Conservation (phyloP, 2,329 filamentous ascomycete species). For the Dactylonectria macrodidyma region DNA sequence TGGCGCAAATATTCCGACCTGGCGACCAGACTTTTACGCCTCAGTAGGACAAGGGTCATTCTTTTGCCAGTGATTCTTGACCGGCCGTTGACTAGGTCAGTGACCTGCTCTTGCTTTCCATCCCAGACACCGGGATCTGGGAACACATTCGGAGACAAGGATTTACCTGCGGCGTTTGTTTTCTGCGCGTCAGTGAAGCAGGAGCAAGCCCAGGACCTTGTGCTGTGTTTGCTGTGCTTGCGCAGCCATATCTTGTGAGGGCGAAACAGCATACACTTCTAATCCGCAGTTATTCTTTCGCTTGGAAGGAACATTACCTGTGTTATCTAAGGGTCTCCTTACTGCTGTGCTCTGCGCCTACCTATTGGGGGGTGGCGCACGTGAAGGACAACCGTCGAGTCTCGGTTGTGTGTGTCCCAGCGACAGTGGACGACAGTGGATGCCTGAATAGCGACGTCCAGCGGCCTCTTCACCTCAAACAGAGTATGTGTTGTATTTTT, state of each 20-base stretch:
- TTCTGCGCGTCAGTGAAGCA: neutral
- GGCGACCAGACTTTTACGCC: slow-evolving; percentile 8
- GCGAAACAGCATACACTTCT: neutral
- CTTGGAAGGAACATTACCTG: neutral
- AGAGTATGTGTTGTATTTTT: neutral
- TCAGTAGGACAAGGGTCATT: slow-evolving; percentile 8
- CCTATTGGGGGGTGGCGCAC: neutral
- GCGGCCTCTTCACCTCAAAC: neutral
- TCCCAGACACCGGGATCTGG: neutral
- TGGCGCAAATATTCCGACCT: slow-evolving; percentile 1
- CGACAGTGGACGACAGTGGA: slow-evolving; percentile 2
- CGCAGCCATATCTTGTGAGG: neutral
- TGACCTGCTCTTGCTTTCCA: neutral
- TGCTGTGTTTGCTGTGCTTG: neutral
- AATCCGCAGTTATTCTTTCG: neutral
- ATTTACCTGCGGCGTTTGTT: neutral
- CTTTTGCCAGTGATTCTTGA: neutral
- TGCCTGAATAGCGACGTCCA: neutral
- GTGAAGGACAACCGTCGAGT: too few relatives aligned
- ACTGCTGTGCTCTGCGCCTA: too few relatives aligned
- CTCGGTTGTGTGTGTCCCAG: neutral
- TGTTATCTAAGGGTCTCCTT: neutral
- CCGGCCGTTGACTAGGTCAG: neutral
- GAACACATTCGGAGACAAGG: neutral
- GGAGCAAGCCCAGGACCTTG: neutral